Evolutionary conservation across 2,329 filamentous ascomycete species (phyloP), one percentile per base, ranked within the genome.

Genomic region (Xylariaceae sp.): DNA sequence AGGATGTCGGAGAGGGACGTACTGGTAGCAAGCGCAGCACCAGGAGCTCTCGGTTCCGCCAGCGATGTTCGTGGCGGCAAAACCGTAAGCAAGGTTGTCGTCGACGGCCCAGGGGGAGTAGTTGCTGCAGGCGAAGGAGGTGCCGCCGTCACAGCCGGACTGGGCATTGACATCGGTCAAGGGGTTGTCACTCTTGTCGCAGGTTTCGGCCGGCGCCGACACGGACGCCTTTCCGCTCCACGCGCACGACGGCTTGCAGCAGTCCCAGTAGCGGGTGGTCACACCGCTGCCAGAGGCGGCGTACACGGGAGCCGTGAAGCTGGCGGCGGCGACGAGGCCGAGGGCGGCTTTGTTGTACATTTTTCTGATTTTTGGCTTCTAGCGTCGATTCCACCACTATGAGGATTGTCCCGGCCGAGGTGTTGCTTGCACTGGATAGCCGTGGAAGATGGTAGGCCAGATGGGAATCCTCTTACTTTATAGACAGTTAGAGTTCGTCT

Each of bases 21-120:
- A 70, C 67, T 80, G 72, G 63, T 81, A 83, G 67, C 80, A 83
- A 48, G 75, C 74, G 66, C 80, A 83, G 66, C 80, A 83, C 74
- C 77, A 80, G 12, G 65, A 68, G 9, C 70, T 68, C 62, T 82
- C 79, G 8, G 66, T 72, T 7, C 72, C 70, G 27, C 74, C 75
- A 0, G 62, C 59, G 57, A 81, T 74, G 52, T 68, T 73, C 3
- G 76, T 76, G 32, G 80, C 79, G 1, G 79, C 79, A 59, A 77
- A 83, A 3, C 80, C 80, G 61, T 81, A 82, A n/a, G 78, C 74
- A 11, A 81, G 60, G 6, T 68, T 72, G 51, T 76, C 72, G 60
- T 71, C 76, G 50, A 81, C 71, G 2, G 74, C 75, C 75, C 76
- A 80, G 12, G 80, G 79, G 30, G 72, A 72, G 63, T 81, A 77